Conservation (phyloP, 331 rosid genomes). For the Arachis monticola region DNA sequence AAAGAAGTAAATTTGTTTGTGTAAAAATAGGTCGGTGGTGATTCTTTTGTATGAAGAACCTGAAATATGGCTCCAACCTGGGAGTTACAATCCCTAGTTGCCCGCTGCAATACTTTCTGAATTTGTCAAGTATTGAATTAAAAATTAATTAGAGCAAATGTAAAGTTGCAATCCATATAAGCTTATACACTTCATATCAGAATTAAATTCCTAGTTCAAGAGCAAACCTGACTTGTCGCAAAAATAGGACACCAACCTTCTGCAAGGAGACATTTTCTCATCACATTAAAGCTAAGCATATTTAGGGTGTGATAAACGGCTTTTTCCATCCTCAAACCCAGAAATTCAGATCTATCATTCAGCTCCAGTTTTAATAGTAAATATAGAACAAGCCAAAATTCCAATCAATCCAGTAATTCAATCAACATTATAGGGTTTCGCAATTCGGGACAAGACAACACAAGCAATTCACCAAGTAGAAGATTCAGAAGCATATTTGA, state of each 20-base stretch:
- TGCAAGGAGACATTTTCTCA: constrained; percentile 75
- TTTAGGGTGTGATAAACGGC: constrained; percentile 40
- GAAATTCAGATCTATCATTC: too few relatives aligned
- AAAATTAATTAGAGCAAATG: constrained; percentile 7
- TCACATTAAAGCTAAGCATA: constrained; percentile 82
- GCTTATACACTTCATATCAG: constrained; percentile 2
- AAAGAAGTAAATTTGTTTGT: constrained; percentile 70
- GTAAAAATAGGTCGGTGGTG: constrained; percentile 68
- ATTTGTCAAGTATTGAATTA: constrained; percentile 52
- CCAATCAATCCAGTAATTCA: too few relatives aligned
- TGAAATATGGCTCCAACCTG: constrained; percentile 43
- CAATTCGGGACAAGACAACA: too few relatives aligned
- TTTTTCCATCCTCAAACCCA: too few relatives aligned
- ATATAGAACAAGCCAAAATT: too few relatives aligned
- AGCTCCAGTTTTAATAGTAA: too few relatives aligned
- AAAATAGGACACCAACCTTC: constrained; percentile 85
- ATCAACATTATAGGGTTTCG: too few relatives aligned
- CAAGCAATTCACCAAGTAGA: too few relatives aligned
- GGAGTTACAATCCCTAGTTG: constrained; percentile 62
- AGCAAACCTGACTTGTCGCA: constrained; percentile 68
- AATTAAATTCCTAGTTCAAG: background rate
- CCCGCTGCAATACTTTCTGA: constrained; percentile 58
- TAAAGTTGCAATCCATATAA: background rate
- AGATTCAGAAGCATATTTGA: too few relatives aligned
- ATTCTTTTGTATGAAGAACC: constrained; percentile 70